phyloP scores from a whole-genome alignment of 1,284 basidiomycete genomes.

The Tilletia walkeri region DNA sequence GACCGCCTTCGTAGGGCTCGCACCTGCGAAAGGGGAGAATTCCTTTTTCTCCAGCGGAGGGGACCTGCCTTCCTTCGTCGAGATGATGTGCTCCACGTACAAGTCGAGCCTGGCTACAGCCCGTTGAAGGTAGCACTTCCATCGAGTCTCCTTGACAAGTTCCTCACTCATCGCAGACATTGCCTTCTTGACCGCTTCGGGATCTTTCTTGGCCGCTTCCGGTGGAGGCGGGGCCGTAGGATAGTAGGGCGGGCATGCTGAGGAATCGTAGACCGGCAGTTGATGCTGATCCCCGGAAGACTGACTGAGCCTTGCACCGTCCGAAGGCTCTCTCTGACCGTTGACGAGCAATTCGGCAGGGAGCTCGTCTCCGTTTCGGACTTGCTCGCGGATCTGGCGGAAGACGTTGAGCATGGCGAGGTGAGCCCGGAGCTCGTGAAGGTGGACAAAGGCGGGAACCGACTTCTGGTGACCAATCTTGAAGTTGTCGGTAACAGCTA shows the following conservation, averaged over 20 bases:
- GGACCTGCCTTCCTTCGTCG: no score
- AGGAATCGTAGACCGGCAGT: neutral
- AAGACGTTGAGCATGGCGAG: conserved; percentile 21
- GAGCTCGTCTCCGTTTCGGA: conserved; percentile 9
- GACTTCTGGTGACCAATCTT: conserved; percentile 25
- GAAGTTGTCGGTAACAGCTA: conserved; percentile 16
- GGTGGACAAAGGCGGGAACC: conserved; percentile 18
- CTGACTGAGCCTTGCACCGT: no score
- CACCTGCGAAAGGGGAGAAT: no score
- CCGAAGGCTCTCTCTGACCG: no score
- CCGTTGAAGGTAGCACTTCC: conserved; percentile 36
- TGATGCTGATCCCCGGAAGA: no score
- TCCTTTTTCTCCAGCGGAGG: no score
- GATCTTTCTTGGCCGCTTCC: neutral
- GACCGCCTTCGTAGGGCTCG: neutral
- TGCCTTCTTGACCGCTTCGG: neutral
- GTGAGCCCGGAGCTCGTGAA: conserved; percentile 16
- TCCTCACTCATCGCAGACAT: neutral
- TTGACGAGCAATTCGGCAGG: neutral
- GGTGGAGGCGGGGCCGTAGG: conserved; percentile 11
- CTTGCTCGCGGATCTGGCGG: conserved; percentile 9
- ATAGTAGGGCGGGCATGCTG: neutral
- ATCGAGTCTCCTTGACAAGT: conserved; percentile 18
- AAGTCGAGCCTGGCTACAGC: conserved; percentile 39
- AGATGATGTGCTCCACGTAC: conserved; percentile 31